Evolutionary conservation across 2,329 filamentous ascomycete species (phyloP).

Genomic region (Claviceps sp.): DNA sequence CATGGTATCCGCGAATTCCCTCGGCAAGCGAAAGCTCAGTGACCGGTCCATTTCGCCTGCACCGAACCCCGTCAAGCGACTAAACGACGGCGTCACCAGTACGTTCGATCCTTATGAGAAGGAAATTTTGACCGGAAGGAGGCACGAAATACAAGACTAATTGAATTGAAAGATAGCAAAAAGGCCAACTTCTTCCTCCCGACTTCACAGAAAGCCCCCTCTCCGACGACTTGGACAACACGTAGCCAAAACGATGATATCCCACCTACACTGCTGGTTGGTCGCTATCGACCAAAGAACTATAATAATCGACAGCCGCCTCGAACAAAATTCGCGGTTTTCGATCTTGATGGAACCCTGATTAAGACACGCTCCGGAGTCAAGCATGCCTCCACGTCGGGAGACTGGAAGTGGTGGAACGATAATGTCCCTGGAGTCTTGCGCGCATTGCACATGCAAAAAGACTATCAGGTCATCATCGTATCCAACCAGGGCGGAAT

Average conservation of each 20-base stretch:
- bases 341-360: constrained; percentile 77
- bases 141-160: constrained; percentile 37
- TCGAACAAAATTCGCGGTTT: constrained; percentile 53
- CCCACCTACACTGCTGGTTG: constrained; percentile 55
- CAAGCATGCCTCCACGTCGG: constrained; percentile 53
- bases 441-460: constrained; percentile 47
- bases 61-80: constrained; percentile 28
- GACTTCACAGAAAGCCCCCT: constrained; percentile 67
- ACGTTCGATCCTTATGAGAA: neutral
- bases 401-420: constrained; percentile 96
- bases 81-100: neutral
- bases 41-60: constrained; percentile 39
- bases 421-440: constrained; percentile 52
- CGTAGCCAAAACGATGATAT: constrained; percentile 37
- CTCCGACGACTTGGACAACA: constrained; percentile 60
- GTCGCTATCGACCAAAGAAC: constrained; percentile 45
- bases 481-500: constrained; percentile 85
- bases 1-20: constrained; percentile 14
- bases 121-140: constrained; percentile 13
- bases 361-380: constrained; percentile 71
- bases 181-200: constrained; percentile 84
- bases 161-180: constrained; percentile 38
- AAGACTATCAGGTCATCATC: constrained; percentile 65
- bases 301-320: constrained; percentile 14
- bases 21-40: constrained; percentile 22